Conservation (phyloP, 2,329 filamentous ascomycete genomes). For the Penicillium hesseltinei region DNA sequence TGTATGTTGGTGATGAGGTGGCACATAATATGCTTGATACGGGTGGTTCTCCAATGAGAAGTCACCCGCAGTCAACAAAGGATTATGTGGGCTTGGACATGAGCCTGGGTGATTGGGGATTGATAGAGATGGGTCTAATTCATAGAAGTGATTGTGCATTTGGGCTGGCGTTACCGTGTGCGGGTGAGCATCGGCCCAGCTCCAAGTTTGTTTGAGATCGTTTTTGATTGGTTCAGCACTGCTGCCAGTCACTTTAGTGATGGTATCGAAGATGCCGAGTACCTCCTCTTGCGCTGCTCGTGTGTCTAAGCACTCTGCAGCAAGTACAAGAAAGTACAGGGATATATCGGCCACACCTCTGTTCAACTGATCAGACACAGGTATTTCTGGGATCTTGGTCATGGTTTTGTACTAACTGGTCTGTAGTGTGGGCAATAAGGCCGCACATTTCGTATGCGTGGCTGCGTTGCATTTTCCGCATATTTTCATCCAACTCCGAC, state of each 20-base stretch:
- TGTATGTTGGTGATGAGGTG: constrained; percentile 54
- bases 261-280: constrained; percentile 70
- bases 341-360: constrained; percentile 74
- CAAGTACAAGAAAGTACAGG: constrained; percentile 74
- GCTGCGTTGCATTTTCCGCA: constrained; percentile 66
- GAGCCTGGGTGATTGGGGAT: constrained; percentile 34
- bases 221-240: constrained; percentile 68
- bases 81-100: constrained; percentile 61
- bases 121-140: constrained; percentile 23
- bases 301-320: constrained; percentile 68
- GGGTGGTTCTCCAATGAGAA: constrained; percentile 77
- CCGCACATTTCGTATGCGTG: constrained; percentile 86
- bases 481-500: constrained; percentile 60
- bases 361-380: neutral
- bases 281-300: constrained; percentile 77
- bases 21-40: constrained; percentile 77
- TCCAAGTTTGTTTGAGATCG: constrained; percentile 75
- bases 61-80: constrained; percentile 68
- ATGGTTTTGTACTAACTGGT: constrained; percentile 52
- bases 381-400: neutral
- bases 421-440: constrained; percentile 80
- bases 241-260: constrained; percentile 76
- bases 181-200: constrained; percentile 56
- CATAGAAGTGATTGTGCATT: constrained; percentile 21
- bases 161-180: constrained; percentile 23